phyloP scores from a whole-genome alignment of 1,139 yeast species.

The Lodderomyces oxycetoniae region DNA sequence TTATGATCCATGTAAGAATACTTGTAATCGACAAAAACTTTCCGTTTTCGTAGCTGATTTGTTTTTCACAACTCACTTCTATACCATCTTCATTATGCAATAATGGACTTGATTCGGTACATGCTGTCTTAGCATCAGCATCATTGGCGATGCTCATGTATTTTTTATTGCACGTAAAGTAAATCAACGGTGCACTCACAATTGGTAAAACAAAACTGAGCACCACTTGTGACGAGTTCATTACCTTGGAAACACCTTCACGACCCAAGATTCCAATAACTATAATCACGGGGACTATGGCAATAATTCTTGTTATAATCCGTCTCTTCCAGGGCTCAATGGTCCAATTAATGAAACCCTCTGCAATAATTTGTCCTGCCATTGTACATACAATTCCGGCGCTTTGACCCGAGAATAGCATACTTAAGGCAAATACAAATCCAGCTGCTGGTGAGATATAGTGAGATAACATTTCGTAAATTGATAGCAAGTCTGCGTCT shows the following conservation, averaged over 20 bases:
- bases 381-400: conserved; percentile 81
- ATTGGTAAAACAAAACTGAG: conserved; percentile 66
- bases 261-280: conserved; percentile 64
- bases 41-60: conserved; percentile 60
- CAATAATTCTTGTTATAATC: conserved; percentile 63
- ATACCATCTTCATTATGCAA: conserved; percentile 4
- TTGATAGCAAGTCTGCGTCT: conserved; percentile 73
- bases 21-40: conserved; percentile 49
- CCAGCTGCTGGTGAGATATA: conserved; percentile 71
- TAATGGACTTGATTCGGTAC: conserved; percentile 12
- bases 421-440: conserved; percentile 64
- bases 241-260: conserved; percentile 61
- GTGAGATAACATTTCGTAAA: conserved; percentile 55
- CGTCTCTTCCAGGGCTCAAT: conserved; percentile 67
- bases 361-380: conserved; percentile 78
- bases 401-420: conserved; percentile 73
- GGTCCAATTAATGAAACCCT: conserved; percentile 74
- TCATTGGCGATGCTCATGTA: conserved; percentile 51
- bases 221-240: conserved; percentile 73
- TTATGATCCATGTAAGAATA: conserved; percentile 62
- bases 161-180: conserved; percentile 58
- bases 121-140: conserved; percentile 17
- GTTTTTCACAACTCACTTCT: conserved; percentile 8
- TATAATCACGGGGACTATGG: conserved; percentile 66
- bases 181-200: conserved; percentile 71